Conservation (phyloP, 1,284 basidiomycete genomes). For the Apiotrichum porosum region DNA sequence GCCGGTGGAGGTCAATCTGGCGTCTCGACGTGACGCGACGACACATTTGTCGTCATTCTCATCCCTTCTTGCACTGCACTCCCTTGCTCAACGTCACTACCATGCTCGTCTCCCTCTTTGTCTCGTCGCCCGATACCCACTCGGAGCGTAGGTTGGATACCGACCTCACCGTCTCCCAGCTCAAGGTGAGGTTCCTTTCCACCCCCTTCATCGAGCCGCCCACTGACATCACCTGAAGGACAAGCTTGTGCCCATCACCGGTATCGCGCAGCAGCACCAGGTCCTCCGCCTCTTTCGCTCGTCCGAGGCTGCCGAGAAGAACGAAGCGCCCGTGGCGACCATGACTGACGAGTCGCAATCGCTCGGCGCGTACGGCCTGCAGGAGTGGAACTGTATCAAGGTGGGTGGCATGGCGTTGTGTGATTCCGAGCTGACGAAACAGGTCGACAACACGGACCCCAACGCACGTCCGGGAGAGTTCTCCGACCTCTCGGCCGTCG, state of each 20-base stretch:
- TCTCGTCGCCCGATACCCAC: constrained; percentile 77
- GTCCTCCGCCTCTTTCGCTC: constrained; percentile 61
- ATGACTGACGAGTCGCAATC: constrained; percentile 64
- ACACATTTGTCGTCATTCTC: too few species aligned
- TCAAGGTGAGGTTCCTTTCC: constrained; percentile 59
- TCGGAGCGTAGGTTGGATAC: constrained; percentile 78
- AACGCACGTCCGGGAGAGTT: constrained; percentile 56
- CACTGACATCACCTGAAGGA: constrained; percentile 51
- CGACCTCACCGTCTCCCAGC: constrained; percentile 63
- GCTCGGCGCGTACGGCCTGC: constrained; percentile 67
- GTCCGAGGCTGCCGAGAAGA: constrained; percentile 49
- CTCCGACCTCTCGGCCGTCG: constrained; percentile 76
- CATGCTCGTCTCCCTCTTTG: constrained; percentile 59
- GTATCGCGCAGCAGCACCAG: constrained; percentile 71
- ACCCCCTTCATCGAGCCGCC: constrained; percentile 7
- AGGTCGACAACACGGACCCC: constrained; percentile 78
- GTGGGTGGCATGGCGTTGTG: constrained; percentile 49
- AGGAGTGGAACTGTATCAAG: constrained; percentile 56
- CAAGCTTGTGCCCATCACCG: constrained; percentile 87
- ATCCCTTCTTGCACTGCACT: too few species aligned
- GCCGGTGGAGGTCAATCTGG: too few species aligned
- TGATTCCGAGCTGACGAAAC: background rate
- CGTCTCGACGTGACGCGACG: too few species aligned
- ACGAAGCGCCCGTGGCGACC: constrained; percentile 51
- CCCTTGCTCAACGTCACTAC: background rate